These are phyloP conservation scores for Aspergillus sclerotioniger DNA, from an alignment of 495 filamentous ascomycete species.

Conservation along the genomic window DNA sequence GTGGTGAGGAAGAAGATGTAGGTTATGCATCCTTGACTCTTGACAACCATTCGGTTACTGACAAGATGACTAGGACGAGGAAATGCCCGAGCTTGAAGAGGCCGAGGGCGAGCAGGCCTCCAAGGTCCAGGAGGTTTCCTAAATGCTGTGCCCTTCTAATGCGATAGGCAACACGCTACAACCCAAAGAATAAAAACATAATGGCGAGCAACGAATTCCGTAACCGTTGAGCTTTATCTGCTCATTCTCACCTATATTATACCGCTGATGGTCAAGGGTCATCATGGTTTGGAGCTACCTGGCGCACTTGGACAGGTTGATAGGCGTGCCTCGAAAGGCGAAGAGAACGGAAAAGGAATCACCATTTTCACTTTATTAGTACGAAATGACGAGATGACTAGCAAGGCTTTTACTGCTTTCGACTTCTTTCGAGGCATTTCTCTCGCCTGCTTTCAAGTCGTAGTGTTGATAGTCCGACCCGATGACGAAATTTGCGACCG, in stretches of 20 bases:
- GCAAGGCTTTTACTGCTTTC: background rate
- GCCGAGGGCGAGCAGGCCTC: conserved; percentile 40
- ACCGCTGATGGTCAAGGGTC: background rate
- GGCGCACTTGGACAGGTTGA: background rate
- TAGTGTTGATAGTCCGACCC: background rate
- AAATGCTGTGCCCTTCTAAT: conserved; percentile 20
- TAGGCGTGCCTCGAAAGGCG: background rate
- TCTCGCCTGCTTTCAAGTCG: background rate
- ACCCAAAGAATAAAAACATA: background rate
- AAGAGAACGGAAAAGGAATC: conserved; percentile 1
- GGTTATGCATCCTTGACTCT: conserved; percentile 20
- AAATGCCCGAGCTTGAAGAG: conserved; percentile 61
- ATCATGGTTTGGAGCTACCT: conserved; percentile 1
- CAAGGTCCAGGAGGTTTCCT: conserved; percentile 61
- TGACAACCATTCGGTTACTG: conserved; percentile 38
- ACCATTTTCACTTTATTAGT: conserved; percentile 5
- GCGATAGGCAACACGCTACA: background rate
- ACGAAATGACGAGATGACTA: conserved; percentile 12
- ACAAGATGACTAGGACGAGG: conserved; percentile 53
- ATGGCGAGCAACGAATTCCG: background rate
- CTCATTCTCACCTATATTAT: conserved; percentile 2
- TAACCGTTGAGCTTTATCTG: background rate
- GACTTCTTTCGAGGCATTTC: background rate
- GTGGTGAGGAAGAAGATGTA: conserved; percentile 59
- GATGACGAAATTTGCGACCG: background rate